phyloP scores from a whole-genome alignment of 2,329 filamentous ascomycete genomes.

The Trichoderma citrinoviride region DNA sequence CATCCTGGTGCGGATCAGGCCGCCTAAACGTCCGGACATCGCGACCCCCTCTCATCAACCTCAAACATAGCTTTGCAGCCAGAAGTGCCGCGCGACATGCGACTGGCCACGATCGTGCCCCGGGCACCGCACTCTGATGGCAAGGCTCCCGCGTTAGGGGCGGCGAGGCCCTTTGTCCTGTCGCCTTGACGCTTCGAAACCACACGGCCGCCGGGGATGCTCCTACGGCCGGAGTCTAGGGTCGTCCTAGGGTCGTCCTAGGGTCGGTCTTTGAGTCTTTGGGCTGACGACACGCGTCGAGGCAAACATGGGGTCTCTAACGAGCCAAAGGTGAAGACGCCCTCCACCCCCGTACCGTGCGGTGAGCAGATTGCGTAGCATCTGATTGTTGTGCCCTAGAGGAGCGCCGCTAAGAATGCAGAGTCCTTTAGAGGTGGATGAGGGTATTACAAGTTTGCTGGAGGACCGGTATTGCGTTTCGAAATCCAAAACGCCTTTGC shows the following conservation, averaged over 20 bases:
- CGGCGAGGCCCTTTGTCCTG: slow-evolving; percentile 11
- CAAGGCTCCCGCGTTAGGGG: slow-evolving; percentile 6
- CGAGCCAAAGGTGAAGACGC: background rate
- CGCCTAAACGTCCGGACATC: slow-evolving; percentile 17
- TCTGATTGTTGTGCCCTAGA: slow-evolving; percentile 3
- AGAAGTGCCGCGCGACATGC: slow-evolving; percentile 15
- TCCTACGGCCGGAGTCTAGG: slow-evolving; percentile 4
- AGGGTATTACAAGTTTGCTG: background rate
- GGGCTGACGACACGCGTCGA: background rate
- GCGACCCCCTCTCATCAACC: slow-evolving; percentile 46
- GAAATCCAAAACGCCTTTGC: slow-evolving; percentile 14
- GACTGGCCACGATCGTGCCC: slow-evolving; percentile 4
- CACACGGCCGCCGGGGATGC: background rate
- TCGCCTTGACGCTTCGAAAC: background rate
- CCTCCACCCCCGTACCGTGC: background rate
- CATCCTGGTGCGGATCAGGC: slow-evolving; percentile 19
- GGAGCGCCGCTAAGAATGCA: slow-evolving; percentile 3
- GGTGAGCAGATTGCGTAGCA: background rate
- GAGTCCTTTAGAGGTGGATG: background rate
- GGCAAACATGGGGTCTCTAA: slow-evolving; percentile 11
- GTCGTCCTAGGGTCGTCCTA: too few relatives aligned
- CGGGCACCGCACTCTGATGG: slow-evolving; percentile 1
- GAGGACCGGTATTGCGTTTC: background rate
- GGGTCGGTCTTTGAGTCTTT: background rate
- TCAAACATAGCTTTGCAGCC: slow-evolving; percentile 44